Base-by-base conservation (phyloP, 2,329 filamentous ascomycete genomes). In the Ceratocystis destructans region DNA sequence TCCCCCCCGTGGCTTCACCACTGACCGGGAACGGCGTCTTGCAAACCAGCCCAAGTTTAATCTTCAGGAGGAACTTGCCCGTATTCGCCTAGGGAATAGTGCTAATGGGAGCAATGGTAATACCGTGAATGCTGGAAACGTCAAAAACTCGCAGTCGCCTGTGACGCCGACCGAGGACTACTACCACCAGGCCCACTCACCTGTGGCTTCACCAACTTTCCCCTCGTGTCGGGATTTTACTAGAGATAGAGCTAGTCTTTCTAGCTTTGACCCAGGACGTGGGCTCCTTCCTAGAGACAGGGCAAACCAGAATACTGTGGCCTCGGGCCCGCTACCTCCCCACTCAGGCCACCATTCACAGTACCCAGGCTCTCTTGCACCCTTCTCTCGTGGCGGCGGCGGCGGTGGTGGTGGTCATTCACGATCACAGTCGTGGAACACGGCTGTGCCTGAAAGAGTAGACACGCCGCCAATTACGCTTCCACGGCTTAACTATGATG, bases 81-180 rank as follows among this genome's bases (percentile, higher is more conserved):
- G 66, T 48, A 61, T 62, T 37, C 57, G 66, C 10, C 37, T 62
- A 33, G 55, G 25, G 22, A 62, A 33, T 22, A 62, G 61, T 31
- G 61, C 41, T 8, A 63, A 41, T 25, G 33, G 61, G 10, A 50
- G 33, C 33, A 50, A 46, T 37, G 41, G 62, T 44, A 64, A 64
- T 20, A 44, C 33, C 20, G 12, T 12, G 10, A 64, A 22, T 20
- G 65, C 31, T 10, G 64, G 57, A 4, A 61, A 61, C 20, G 66
- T 57, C 10, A 68, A 63, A 44, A 68, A 68, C 66, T 68, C 66
- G 7, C 66, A 68, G 46, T 68, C 66, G 5, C 66, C 66, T 3
- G 62, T 62, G 5, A 63, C 66, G 12, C 66, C 66, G n/a, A 68
- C 53, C 4, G 66, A 68, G 6, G 66, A 68, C 28, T 68, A 68